A percentile compares a stretch with the other conserved stretches of the same genome.
phyloP scores from a whole-genome alignment of 208 protist genomes.

The Trypanosoma mega region DNA sequence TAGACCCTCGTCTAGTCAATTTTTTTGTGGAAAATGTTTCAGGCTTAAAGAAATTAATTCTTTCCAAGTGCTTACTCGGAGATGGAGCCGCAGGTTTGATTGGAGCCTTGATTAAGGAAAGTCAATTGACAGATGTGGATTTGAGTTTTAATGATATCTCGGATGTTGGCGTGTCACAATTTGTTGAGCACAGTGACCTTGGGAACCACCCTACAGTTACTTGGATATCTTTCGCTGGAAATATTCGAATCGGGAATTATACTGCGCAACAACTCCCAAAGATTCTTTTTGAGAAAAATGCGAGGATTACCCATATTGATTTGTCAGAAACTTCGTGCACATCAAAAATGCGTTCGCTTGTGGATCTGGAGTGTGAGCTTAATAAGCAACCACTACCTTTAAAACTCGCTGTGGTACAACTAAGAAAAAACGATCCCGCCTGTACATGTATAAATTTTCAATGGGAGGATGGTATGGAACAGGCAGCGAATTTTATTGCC shows the following conservation, averaged over 20 bases:
- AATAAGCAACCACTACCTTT: slow-evolving; percentile 67
- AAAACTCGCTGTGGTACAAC: slow-evolving; percentile 58
- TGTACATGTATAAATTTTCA: slow-evolving; percentile 72
- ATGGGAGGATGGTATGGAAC: slow-evolving; percentile 57
- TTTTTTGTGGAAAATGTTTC: slow-evolving; percentile 47
- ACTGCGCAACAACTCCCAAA: slow-evolving; percentile 36
- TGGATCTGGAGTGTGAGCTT: slow-evolving; percentile 72
- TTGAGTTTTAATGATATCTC: slow-evolving; percentile 53
- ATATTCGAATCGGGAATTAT: slow-evolving; percentile 60
- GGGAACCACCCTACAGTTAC: slow-evolving; percentile 39
- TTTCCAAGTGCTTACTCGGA: slow-evolving; percentile 50
- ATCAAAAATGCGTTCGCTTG: slow-evolving; percentile 23
- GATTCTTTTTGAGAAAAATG: slow-evolving; percentile 62
- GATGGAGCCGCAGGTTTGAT: slow-evolving; percentile 41
- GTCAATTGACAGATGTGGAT: slow-evolving; percentile 36
- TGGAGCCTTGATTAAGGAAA: slow-evolving; percentile 49
- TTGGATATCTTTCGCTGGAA: slow-evolving; percentile 54
- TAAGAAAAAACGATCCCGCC: slow-evolving; percentile 45
- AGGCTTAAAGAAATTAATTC: slow-evolving; percentile 46
- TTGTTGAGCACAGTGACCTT: slow-evolving; percentile 52
- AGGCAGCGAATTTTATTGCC: slow-evolving; percentile 63
- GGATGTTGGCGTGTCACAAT: slow-evolving; percentile 42
- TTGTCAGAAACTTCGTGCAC: slow-evolving; percentile 64
- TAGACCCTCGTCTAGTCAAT: slow-evolving; percentile 57
- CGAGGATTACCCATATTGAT: slow-evolving; percentile 46